phyloP scores from a whole-genome alignment of 1,284 basidiomycete genomes.

The Ustilago curta region DNA sequence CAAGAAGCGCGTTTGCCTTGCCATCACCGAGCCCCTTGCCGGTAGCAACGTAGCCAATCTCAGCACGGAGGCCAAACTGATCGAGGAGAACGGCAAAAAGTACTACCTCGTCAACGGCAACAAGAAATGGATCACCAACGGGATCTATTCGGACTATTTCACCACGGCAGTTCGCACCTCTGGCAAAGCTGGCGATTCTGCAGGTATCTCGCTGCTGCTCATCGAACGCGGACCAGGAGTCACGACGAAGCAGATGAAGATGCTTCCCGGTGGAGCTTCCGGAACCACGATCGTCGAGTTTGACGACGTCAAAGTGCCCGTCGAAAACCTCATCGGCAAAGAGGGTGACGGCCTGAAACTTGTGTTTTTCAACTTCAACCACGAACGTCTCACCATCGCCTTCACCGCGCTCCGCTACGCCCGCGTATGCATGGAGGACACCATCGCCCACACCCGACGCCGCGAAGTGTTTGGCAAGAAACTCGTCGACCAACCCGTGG shows the following conservation, averaged over 20 bases:
- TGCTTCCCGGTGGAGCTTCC: constrained; percentile 61
- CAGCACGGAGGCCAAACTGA: constrained; percentile 60
- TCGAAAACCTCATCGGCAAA: constrained; percentile 69
- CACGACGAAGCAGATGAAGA: constrained; percentile 65
- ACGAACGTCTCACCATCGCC: constrained; percentile 58
- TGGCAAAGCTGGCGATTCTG: constrained; percentile 68
- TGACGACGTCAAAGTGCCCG: constrained; percentile 67
- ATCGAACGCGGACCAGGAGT: constrained; percentile 60
- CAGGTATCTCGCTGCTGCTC: constrained; percentile 68
- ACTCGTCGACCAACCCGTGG: constrained; percentile 63
- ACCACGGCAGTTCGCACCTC: constrained; percentile 70
- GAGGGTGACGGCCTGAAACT: constrained; percentile 56
- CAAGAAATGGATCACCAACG: constrained; percentile 70
- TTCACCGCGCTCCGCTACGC: constrained; percentile 53
- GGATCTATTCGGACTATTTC: constrained; percentile 66
- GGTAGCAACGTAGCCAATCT: constrained; percentile 70
- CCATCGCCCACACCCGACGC: constrained; percentile 49
- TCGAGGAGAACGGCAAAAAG: constrained; percentile 63
- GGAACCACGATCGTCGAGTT: constrained; percentile 69
- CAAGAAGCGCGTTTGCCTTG: constrained; percentile 57
- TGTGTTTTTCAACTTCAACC: constrained; percentile 55
- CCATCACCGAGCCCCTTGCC: constrained; percentile 65
- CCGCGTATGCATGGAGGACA: constrained; percentile 58
- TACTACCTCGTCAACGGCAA: constrained; percentile 69
- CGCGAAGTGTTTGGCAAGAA: constrained; percentile 59